These are phyloP conservation scores for Aspergillus udagawae DNA, from an alignment of 2,329 filamentous ascomycete genomes.

Conservation along the genomic window DNA sequence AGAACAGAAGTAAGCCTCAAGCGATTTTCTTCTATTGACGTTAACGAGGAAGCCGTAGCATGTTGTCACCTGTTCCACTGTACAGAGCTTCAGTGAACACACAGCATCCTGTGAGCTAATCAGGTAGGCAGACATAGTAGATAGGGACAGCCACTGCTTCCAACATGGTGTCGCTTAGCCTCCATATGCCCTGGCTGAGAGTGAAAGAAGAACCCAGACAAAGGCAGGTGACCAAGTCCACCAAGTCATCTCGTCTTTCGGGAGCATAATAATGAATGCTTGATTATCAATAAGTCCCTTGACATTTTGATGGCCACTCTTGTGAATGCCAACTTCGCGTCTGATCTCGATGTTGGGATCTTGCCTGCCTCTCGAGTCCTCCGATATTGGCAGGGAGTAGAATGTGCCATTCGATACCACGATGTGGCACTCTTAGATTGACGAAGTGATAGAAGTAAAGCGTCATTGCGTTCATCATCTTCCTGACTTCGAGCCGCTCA, in stretches of 20 bases:
- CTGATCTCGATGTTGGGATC: neutral
- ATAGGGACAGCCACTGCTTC: neutral
- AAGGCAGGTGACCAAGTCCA: neutral
- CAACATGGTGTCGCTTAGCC: neutral
- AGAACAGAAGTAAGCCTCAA: neutral
- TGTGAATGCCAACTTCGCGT: neutral
- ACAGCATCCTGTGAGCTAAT: neutral
- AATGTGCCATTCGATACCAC: neutral
- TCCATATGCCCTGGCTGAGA: neutral
- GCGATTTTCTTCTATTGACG: neutral
- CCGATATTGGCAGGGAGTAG: neutral
- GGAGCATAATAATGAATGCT: neutral
- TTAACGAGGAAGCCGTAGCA: neutral
- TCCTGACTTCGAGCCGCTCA: constrained; percentile 49
- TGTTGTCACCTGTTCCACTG: neutral
- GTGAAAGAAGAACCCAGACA: neutral
- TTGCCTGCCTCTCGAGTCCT: neutral
- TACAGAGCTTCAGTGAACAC: too few species aligned
- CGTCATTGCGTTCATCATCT: constrained; percentile 23
- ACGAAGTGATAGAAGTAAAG: neutral
- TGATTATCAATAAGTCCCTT: neutral
- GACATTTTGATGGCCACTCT: neutral
- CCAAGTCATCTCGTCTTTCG: neutral
- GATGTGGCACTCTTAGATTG: neutral
- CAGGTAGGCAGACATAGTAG: neutral